Percentiles rank a stretch among this genome's conserved stretches.
phyloP scores from a whole-genome alignment of 305 asterid genomes.

The Solanum hybrid region DNA sequence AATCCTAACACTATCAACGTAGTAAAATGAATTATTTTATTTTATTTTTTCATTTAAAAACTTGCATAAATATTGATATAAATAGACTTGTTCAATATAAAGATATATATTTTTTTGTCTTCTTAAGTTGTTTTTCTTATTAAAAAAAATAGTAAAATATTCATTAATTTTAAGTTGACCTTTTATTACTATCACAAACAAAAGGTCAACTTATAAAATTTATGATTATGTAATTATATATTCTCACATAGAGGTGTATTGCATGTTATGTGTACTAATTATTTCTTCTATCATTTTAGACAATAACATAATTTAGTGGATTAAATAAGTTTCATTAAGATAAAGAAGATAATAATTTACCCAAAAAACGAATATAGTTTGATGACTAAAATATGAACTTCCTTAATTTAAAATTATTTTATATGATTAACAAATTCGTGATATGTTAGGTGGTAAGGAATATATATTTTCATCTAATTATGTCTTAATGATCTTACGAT shows the following conservation, averaged over 20 bases:
- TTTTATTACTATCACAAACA: background rate
- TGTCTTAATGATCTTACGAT: background rate
- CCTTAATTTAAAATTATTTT: background rate
- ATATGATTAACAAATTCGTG: background rate
- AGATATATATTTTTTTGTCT: background rate
- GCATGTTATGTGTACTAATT: background rate
- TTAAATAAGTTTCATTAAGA: background rate
- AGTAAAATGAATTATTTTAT: background rate
- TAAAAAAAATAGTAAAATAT: background rate
- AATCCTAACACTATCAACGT: background rate
- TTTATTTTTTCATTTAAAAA: background rate
- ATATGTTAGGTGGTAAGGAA: background rate
- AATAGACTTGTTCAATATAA: background rate
- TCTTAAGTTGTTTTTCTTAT: background rate
- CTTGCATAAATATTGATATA: background rate
- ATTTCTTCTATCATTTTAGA: background rate
- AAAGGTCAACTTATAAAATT: background rate
- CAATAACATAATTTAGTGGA: background rate
- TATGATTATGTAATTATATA: background rate
- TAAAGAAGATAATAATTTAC: background rate
- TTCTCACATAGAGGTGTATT: background rate
- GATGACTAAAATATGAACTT: background rate
- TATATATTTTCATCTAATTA: too few species aligned
- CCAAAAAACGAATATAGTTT: background rate
- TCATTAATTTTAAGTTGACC: background rate